Base-by-base conservation (phyloP, 176 grass and related monocot species). In the Aegilops bicornis region DNA sequence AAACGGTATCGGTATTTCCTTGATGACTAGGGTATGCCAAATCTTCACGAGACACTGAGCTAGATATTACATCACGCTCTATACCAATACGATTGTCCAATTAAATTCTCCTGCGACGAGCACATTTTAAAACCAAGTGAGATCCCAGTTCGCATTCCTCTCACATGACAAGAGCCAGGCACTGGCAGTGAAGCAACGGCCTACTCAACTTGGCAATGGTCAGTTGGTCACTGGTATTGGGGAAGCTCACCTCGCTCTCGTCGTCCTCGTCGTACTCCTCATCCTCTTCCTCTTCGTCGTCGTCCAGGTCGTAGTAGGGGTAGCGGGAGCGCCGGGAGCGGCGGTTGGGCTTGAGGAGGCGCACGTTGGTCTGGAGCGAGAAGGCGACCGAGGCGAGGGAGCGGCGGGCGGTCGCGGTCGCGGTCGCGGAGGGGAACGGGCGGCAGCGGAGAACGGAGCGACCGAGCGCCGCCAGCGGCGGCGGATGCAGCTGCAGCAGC, bases 221-320 rank as follows among this genome's bases (percentile, higher is more conserved):
- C 11, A 52, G 39, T 70, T 22, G 32, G 16, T 14, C 12, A 54
- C 52, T 70, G 56, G 71, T 59, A 80, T 54, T 35, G 69, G 19
- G 68, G 20, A 36, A 74, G 56, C 82, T 87, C 67, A 92, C 89
- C 91, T 86, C 86, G 22, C 25, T 61, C 37, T 81, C 82, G 73
- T 86, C 78, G 36, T 82, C 89, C 3, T 80, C 80, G 7, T 61
- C 66, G 20, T 86, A 87, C n/a, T 81, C 92, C 22, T 77, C 82
- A 22, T 80, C 82, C 0, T 91, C 94, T 0, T 89, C 85, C 0
- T 90, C 85, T 0, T 82, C 77, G 0, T 81, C 88, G 56, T 89
- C 86, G 64, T 90, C 82, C 27, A 90, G 85, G 71, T 97, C 86
- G 80, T 90, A 73, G 90, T 86, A 94, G 19, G 86, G 87, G 74